phyloP scores from a whole-genome alignment of 2,329 filamentous ascomycete genomes.

The Acephala macrosclerotiorum region DNA sequence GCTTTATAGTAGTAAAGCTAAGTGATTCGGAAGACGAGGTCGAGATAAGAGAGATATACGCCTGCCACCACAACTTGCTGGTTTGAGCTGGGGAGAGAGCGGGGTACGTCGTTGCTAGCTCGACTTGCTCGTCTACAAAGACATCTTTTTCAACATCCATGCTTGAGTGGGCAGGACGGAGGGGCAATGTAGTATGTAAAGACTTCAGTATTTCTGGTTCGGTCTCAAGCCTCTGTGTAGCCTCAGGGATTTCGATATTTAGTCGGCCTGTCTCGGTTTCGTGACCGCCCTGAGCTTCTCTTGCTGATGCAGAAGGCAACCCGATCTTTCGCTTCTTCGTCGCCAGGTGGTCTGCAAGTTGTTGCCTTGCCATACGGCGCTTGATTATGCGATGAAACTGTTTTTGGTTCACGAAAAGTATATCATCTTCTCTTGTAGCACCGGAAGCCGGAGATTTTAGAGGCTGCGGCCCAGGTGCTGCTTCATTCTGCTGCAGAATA shows the following conservation, averaged over 20 bases:
- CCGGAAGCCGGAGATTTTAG: no score
- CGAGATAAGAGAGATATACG: slow-evolving; percentile 17
- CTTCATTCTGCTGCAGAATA: not conserved
- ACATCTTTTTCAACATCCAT: not conserved
- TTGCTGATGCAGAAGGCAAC: not conserved
- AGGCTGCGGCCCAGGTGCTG: no score
- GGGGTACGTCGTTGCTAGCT: slow-evolving; percentile 2
- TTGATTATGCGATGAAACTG: slow-evolving; percentile 26
- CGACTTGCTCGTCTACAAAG: slow-evolving; percentile 4
- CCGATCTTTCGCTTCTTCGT: not conserved
- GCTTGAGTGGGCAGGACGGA: not conserved
- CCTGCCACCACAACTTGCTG: slow-evolving; percentile 24
- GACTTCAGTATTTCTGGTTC: not conserved
- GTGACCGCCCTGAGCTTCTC: not conserved
- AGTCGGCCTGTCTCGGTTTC: not conserved
- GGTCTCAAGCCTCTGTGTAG: not conserved
- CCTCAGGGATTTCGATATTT: not conserved
- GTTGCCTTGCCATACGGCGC: slow-evolving; percentile 19
- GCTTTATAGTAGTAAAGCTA: slow-evolving; percentile 3
- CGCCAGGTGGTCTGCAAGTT: not conserved
- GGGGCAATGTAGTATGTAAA: not conserved
- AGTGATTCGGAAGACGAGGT: not conserved
- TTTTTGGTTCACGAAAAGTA: slow-evolving; percentile 23
- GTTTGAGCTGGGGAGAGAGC: slow-evolving; percentile 15
- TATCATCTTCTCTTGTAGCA: slow-evolving; percentile 1